phyloP scores from a whole-genome alignment of 495 filamentous ascomycete species.

The Annulohypoxylon nitens region DNA sequence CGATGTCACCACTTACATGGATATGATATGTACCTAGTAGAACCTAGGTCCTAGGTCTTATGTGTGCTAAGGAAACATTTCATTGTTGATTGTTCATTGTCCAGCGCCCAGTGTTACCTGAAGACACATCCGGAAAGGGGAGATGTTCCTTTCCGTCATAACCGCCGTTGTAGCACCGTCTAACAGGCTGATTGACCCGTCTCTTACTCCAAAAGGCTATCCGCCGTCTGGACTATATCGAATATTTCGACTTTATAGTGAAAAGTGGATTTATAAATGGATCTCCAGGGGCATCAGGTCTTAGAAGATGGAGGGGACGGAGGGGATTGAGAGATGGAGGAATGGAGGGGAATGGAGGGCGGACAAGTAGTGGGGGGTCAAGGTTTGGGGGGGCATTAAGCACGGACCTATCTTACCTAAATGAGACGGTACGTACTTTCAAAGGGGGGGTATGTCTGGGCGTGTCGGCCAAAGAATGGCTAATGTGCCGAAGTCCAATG shows the following conservation, averaged over 20 bases:
- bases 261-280: constrained; percentile 23
- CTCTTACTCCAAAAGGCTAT: constrained; percentile 35
- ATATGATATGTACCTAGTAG: no score
- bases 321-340: not conserved
- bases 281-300: constrained; percentile 41
- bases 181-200: constrained; percentile 45
- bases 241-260: constrained; percentile 26
- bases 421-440: constrained; percentile 4
- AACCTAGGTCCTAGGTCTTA: not conserved
- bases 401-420: constrained; percentile 8
- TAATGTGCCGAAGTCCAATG: constrained; percentile 28
- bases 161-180: constrained; percentile 43
- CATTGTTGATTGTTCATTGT: not conserved
- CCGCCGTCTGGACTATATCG: constrained; percentile 24
- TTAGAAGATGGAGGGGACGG: constrained; percentile 2
- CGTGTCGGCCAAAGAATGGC: constrained; percentile 32
- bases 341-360: not conserved
- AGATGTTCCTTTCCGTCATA: constrained; percentile 47
- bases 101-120: not conserved
- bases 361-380: not conserved
- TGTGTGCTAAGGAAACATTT: not conserved
- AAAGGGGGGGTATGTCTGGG: not conserved
- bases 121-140: constrained; percentile 31
- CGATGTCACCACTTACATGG: not conserved
- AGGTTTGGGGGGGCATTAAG: constrained; percentile 16